phyloP scores from a whole-genome alignment of 768 basidiomycete genomes.

The Amylocystis lapponica region DNA sequence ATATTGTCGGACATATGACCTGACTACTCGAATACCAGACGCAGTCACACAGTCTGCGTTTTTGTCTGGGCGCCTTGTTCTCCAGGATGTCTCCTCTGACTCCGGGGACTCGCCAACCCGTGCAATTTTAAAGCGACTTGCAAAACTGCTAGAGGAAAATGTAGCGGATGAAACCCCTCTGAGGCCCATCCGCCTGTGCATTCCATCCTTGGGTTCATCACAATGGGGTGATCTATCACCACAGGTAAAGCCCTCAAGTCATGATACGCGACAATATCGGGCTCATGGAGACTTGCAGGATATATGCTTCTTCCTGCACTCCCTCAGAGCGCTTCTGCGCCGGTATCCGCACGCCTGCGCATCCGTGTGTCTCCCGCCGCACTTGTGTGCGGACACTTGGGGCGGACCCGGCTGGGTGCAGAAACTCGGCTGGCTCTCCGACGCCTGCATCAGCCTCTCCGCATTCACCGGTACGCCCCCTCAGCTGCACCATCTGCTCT shows the following conservation, averaged over 20 bases:
- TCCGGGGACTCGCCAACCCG: conserved; percentile 12
- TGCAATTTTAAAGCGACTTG: conserved; percentile 6
- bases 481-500: not conserved
- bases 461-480: conserved; percentile 68
- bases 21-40: conserved; percentile 56
- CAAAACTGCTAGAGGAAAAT: conserved; percentile 6
- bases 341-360: conserved; percentile 57
- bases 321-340: conserved; percentile 56
- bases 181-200: conserved; percentile 48
- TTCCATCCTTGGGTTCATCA: conserved; percentile 56
- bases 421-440: conserved; percentile 74
- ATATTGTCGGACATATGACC: conserved; percentile 68
- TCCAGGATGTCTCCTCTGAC: conserved; percentile 1
- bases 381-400: conserved; percentile 53
- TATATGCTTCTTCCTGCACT: conserved; percentile 67
- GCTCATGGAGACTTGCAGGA: conserved; percentile 36
- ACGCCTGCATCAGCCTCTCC: conserved; percentile 65
- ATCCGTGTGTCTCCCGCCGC: conserved; percentile 60
- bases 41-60: conserved; percentile 41
- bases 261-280: not conserved
- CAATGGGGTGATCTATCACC: conserved; percentile 61
- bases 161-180: conserved; percentile 10
- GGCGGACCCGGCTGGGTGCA: conserved; percentile 67
- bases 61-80: conserved; percentile 28
- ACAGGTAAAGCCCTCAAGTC: conserved; percentile 33